Evolutionary conservation across 345 rosid species (phyloP), one percentile per base, ranked within the genome.

Genomic region (Durio zibethinus): DNA sequence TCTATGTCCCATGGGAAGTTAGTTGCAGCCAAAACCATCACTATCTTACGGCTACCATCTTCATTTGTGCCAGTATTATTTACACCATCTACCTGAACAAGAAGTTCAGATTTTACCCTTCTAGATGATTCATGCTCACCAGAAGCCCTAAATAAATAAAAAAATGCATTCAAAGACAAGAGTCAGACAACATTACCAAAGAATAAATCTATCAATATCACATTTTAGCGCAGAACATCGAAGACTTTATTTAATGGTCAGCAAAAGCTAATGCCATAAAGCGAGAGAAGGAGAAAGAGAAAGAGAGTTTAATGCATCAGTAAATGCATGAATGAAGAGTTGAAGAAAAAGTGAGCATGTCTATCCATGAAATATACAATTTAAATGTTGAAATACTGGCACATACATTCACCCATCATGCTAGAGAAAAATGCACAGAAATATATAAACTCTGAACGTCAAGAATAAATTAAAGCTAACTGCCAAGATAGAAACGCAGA

Each of bases 1-100:
- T 97, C 99, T 80, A 97, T 97, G 89, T 97, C 99, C 98, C 99
- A 97, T 0, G 99, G 99, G 80, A 94, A 97, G 86, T 97, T 97
- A 72, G 99, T 97, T 45, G 99, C 98, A 50, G 99, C 98, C 83
- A 97, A 86, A 72, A 97, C 99, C 99, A 94, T 97, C 77, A 97
- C 99, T 76, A 97, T 91, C 83, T 97, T 97, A 67, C 93, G 89
- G 78, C 90, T 96, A 45, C 99, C 99, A 78, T 96, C 98, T 88
- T 97, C 99, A 80, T 89, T 89, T 31, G 95, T 92, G n/a, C 90
- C 87, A 73, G 90, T 87, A 83, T 89, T 89, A 87, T 86, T 97
- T 77, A 97, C 99, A 74, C 99, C 99, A 86, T 97, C 99, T 57
- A 97, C 97, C 90, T 97, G 99, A 88, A 97, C 98, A 72, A 97